Base-by-base conservation (phyloP, 306 rosid genomes). In the Cicer bijugum region DNA sequence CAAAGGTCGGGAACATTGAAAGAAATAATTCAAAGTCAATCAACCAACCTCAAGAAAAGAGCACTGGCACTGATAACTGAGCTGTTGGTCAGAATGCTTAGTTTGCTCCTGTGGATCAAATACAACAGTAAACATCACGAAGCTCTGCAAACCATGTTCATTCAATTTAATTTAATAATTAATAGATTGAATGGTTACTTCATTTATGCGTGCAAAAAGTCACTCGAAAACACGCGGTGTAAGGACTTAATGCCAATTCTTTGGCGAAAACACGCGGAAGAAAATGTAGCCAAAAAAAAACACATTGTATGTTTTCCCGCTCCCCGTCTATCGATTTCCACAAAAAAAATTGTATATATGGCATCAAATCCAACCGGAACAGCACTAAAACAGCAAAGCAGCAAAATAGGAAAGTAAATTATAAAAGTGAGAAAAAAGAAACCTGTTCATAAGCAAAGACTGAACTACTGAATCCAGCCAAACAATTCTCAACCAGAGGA, bases 371-470 rank as follows among this genome's bases (percentile, higher is more conserved):
- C 45, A 69, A 58, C 67, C 15, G 33, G 37, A 67, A 62, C 61
- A 33, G 23, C 69, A 51, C 9, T 20, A 63, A 14, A 10, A 35
- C 78, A 77, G 12, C 46, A 78, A 63, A 68, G 58, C 42, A 59
- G 38, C 58, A 42, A 67, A 57, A 48, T 50, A n/a, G 44, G 63
- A 38, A 55, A 23, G 5, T 2, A 23, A 47, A 65, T 12, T 15
- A 15, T 64, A 75, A 65, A 47, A 6, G 12, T 45, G 5, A 15
- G 37, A 45, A 67, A 33, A 58, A 73, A 12, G 47, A 71, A 65
- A 95, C 99, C 89, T 92, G 99, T 73, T 97, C 99, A 77, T 95
- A 95, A 28, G 97, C 99, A 87, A 95, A 95, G 10, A 95, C 96
- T 9, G 97, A 95, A 84, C 99, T 92, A 68, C 92, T 95, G 85